Evolutionary conservation across 768 basidiomycete species (phyloP), one percentile per base, ranked within the genome.

Genomic region (Mycena maculata): DNA sequence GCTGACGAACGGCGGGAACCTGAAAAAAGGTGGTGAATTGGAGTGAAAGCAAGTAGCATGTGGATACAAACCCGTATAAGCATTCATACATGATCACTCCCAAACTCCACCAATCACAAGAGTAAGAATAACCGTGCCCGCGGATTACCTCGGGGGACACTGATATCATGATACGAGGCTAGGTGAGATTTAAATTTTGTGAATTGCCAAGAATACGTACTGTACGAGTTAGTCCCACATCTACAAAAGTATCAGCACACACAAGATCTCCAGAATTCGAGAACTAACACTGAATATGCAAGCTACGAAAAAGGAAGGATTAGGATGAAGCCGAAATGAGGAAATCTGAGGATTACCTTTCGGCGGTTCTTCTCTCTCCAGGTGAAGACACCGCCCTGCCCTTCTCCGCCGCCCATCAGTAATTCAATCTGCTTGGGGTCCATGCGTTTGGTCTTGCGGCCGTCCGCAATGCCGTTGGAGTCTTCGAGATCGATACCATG

Each of bases 21-120:
- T 96, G 56, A 53, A 50, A 62, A 38, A 30, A n/a, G 25, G 58
- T 30, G 39, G 48, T 59, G 27, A 65, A 71, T 62, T 23, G 57
- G 31, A 28, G 64, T 60, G 69, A 53, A 59, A 72, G 53, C 28
- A 60, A 49, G 44, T 49, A 59, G 49, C 54, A 49, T 61, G 57
- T 56, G 60, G 70, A 76, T 65, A 83, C 89, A 70, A 77, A 94
- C 92, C 93, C 94, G 74, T 95, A 96, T 77, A 98, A 83, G 76
- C 94, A 95, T 78, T 98, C 96, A 74, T 92, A 98, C 90, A 95
- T 93, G 77, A 99, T 98, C 60, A 98, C 92, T 15, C 96, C 96
- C 49, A 98, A 86, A 80, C 93, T 95, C 97, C 97, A 99, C 96
- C 96, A 99, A 76, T 99, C 97, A 76, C 95, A 97, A 38, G 92